These are phyloP conservation scores for Silene uniflora DNA, from an alignment of 148 eudicot genomes.

Conservation along the genomic window DNA sequence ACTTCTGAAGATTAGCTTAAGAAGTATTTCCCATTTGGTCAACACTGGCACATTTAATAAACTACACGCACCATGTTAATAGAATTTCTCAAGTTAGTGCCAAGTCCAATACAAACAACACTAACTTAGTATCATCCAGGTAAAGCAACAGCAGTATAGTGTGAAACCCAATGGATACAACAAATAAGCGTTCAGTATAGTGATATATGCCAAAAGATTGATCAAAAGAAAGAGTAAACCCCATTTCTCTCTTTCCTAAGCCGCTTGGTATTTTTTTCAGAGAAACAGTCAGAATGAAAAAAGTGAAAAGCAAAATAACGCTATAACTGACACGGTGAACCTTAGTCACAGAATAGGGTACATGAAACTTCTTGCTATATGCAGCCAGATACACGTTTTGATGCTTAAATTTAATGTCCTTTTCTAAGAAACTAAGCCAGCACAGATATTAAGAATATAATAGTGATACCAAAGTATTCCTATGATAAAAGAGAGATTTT, in stretches of 20 bases:
- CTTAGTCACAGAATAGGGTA: not conserved
- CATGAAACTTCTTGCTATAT: too few relatives aligned
- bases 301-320: not conserved
- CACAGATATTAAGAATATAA: not conserved
- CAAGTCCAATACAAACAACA: not conserved
- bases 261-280: not conserved
- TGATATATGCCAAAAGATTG: not conserved
- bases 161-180: not conserved
- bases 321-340: not conserved
- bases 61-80: not conserved
- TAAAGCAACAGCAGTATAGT: slow-evolving; percentile 2
- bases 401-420: not conserved
- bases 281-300: not conserved
- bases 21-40: not conserved
- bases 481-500: not conserved
- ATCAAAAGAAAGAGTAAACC: not conserved
- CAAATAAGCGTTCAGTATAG: not conserved
- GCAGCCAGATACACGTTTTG: not conserved
- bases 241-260: not conserved
- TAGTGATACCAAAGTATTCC: too few relatives aligned
- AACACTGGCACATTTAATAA: not conserved
- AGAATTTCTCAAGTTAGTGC: not conserved
- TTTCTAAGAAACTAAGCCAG: not conserved
- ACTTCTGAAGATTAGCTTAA: not conserved
- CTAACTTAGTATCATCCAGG: not conserved